Evolutionary conservation across 2,329 filamentous ascomycete genomes (phyloP), one percentile per base, ranked within the genome.

Genomic region (Pseudogymnoascus sp.): DNA sequence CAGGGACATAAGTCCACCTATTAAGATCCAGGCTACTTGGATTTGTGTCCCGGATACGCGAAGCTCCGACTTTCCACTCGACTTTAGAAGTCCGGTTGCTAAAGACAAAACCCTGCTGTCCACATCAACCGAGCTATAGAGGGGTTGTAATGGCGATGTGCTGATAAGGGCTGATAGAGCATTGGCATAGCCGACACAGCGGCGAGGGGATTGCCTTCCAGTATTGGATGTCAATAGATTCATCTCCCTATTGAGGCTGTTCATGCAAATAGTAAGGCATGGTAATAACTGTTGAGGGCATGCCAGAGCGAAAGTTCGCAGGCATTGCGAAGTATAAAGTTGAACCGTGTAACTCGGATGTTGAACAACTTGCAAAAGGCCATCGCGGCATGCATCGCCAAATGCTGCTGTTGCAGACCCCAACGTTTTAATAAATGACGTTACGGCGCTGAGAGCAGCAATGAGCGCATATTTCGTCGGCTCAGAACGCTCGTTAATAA

Each of bases 341-440:
- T 99, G 94, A 2, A 99, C 94, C 4, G 91, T 94, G 73, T 97
- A 97, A 74, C 91, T 97, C 0, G 92, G 91, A 73, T 99, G 94
- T 68, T 96, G 90, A 25, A 97, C 78, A 5, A 96, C 90, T 72
- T 97, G 91, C 38, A 97, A 78, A 32, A 99, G 77, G 3, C 89
- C 89, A 72, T 99, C 94, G 58, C 93, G 84, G 71, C 91, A 96
- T 12, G 81, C 72, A 65, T 99, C 95, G 6, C 91, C 89, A 67
- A 97, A 85, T 60, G 78, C 79, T 64, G 86, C 89, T 34, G 90
- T 83, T 2, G 92, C 92, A 18, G 93, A 93, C 3, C 92, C 93
- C 3, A 99, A 79, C 0, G 84, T 88, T 39, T 81, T 79, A 63
- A 97, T 88, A 34, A 99, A 78, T 3, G 90, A 88, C 1, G 89